Conservation (phyloP, 2,329 filamentous ascomycete species). For the Ascochyta viciae-villosae region DNA sequence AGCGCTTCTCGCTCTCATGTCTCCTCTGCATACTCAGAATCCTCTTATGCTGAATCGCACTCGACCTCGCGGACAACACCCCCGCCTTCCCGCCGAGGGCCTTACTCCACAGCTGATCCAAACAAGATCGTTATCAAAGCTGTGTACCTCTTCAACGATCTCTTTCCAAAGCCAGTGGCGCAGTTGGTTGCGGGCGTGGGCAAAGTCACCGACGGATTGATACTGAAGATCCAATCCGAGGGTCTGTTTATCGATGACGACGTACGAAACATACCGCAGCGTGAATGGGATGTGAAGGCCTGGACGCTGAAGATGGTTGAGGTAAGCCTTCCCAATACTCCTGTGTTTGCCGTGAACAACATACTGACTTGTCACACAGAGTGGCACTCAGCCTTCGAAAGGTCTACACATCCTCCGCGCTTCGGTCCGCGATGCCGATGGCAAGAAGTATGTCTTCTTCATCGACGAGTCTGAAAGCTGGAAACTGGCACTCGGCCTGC, state of each 20-base stretch:
- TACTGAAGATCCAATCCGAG: conserved; percentile 90
- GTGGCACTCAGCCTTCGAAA: conserved; percentile 55
- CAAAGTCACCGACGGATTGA: conserved; percentile 87
- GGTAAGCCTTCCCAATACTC: conserved; percentile 37
- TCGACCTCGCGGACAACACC: conserved; percentile 85
- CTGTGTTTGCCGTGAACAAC: conserved; percentile 1
- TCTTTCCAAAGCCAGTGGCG: conserved; percentile 87
- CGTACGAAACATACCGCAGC: conserved; percentile 85
- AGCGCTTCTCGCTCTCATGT: conserved; percentile 41
- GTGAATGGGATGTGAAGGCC: conserved; percentile 98
- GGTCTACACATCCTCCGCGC: conserved; percentile 62
- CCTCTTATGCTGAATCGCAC: conserved; percentile 83
- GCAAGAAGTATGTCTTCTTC: conserved; percentile 68
- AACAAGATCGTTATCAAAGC: conserved; percentile 96
- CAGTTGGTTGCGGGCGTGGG: conserved; percentile 86
- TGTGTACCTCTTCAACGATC: conserved; percentile 91
- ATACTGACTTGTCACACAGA: conserved; percentile 39
- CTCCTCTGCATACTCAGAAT: conserved; percentile 73
- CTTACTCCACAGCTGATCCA: conserved; percentile 87
- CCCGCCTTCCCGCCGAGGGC: conserved; percentile 76
- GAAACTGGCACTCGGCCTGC: conserved; percentile 67
- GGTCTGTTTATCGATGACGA: conserved; percentile 98
- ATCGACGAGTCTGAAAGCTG: conserved; percentile 65
- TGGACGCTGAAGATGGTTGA: conserved; percentile 96
- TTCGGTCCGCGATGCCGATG: conserved; percentile 64